Evolutionary conservation across 208 protist genomes (phyloP), one percentile per base, ranked within the genome.

Genomic region (Vickermania ingenoplastis): DNA sequence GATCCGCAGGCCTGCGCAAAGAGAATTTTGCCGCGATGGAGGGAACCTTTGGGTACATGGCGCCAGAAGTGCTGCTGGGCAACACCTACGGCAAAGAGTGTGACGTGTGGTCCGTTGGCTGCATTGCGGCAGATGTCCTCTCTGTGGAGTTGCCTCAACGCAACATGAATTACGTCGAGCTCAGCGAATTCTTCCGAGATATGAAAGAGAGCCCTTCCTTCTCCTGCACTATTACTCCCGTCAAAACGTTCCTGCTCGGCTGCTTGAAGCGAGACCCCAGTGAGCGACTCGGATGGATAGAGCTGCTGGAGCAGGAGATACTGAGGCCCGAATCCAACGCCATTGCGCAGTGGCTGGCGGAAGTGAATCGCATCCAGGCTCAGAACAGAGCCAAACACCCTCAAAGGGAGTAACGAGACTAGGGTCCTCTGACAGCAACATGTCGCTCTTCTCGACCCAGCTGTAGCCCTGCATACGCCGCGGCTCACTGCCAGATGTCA

Each of bases 31-130:
- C 50, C 24, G 69, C 77, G n/a, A 67, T 90, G 29, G 83, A 79
- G 22, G 83, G 87, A 25, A 91, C 87, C 2, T 79, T 94, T 64
- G 77, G 74, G 4, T 97, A 97, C 74, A 95, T 95, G 77, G 92
- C 95, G 0, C 89, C 91, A 2, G 86, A 96, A 67, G 89, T 96
- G 13, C 57, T 97, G 2, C 60, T 97, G 0, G 85, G 87, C 2
- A 75, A 91, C 13, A 66, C 79, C 50, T 98, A 97, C 64, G 88
- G 83, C 52, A 77, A 83, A n/a, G 78, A 84, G 48, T 95, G 96
- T 55, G 93, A 98, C 73, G 79, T 98, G 49, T 98, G 93, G 92
- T 96, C 91, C 4, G 80, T 97, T 59, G 93, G 93, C 22, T 97
- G 93, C 72, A 97, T 98, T 60, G 75, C 94, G 0, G 95, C 89